phyloP scores from a whole-genome alignment of 2,329 filamentous ascomycete species.

The Pseudocercospora musae region DNA sequence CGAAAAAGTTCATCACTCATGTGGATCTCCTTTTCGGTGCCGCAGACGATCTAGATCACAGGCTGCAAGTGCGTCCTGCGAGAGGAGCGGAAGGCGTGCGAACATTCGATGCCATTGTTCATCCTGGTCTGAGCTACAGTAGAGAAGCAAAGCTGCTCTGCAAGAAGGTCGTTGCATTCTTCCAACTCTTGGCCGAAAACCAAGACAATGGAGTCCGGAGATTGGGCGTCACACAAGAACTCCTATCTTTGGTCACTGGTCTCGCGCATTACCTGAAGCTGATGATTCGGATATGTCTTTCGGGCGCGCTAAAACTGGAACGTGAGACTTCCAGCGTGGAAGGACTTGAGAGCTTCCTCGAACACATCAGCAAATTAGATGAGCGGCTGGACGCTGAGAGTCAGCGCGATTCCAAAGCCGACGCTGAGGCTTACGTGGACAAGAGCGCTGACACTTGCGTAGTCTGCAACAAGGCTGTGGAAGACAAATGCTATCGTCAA shows the following conservation, averaged over 20 bases:
- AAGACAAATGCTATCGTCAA: conserved; percentile 82
- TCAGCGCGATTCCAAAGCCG: conserved; percentile 43
- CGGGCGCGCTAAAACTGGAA: conserved; percentile 87
- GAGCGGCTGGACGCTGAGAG: conserved; percentile 68
- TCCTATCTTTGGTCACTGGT: conserved; percentile 95
- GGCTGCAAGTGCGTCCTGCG: conserved; percentile 57
- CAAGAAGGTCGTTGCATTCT: conserved; percentile 99
- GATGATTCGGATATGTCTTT: conserved; percentile 92
- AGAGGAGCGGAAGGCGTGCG: conserved; percentile 26
- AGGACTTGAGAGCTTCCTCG: conserved; percentile 77
- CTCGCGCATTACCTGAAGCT: conserved; percentile 97
- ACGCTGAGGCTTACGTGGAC: conserved; percentile 44
- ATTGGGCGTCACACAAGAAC: conserved; percentile 92
- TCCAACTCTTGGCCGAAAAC: conserved; percentile 88
- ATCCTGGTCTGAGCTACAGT: conserved; percentile 77
- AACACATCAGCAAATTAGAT: conserved; percentile 81
- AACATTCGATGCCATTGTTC: conserved; percentile 34
- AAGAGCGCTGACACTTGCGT: conserved; percentile 70
- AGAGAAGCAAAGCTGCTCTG: conserved; percentile 98
- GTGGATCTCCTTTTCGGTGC: conserved; percentile 89
- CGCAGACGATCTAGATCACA: conserved; percentile 77
- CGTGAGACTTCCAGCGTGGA: conserved; percentile 72
- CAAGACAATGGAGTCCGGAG: conserved; percentile 88
- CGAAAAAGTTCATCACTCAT: conserved; percentile 93
- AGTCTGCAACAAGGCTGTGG: conserved; percentile 79